Evolutionary conservation across 257 asterid species (phyloP).

Genomic region (Penstemon barbatus): DNA sequence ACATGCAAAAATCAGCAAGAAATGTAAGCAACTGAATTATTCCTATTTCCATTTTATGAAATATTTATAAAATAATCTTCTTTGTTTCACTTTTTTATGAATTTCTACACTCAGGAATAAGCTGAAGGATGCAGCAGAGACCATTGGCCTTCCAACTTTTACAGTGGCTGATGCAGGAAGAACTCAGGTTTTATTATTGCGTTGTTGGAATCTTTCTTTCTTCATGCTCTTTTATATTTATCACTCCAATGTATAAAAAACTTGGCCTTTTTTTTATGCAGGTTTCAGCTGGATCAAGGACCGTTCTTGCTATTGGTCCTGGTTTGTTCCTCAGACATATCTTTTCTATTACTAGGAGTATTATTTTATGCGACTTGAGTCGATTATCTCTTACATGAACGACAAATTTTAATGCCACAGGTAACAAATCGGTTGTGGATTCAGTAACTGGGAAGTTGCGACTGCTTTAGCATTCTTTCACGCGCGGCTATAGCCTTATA

Average conservation of each 20-base stretch:
- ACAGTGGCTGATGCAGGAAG: conserved; percentile 98
- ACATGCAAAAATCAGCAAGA: conserved; percentile 98
- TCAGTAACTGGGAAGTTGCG: conserved; percentile 87
- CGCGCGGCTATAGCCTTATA: no score
- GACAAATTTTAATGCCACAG: conserved; percentile 35
- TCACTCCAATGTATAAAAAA: neutral
- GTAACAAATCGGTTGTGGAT: conserved; percentile 73
- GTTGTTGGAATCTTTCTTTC: neutral
- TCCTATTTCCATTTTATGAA: neutral
- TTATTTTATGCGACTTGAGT: neutral
- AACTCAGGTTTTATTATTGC: conserved; percentile 66
- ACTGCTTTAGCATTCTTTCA: conserved; percentile 50
- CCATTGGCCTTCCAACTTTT: conserved; percentile 86
- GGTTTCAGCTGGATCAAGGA: conserved; percentile 93
- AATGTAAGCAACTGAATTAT: conserved; percentile 66
- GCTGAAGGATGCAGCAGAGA: conserved; percentile 85
- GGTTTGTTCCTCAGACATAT: conserved; percentile 49
- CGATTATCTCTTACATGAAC: neutral
- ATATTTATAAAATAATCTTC: neutral
- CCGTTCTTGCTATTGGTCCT: conserved; percentile 96
- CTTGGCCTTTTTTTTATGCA: conserved; percentile 30
- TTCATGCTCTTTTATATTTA: neutral
- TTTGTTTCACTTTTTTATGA: neutral
- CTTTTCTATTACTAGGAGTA: neutral
- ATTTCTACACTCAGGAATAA: conserved; percentile 60